These are phyloP conservation scores for Corylus americana DNA, from an alignment of 306 rosid species.

Conservation along the genomic window DNA sequence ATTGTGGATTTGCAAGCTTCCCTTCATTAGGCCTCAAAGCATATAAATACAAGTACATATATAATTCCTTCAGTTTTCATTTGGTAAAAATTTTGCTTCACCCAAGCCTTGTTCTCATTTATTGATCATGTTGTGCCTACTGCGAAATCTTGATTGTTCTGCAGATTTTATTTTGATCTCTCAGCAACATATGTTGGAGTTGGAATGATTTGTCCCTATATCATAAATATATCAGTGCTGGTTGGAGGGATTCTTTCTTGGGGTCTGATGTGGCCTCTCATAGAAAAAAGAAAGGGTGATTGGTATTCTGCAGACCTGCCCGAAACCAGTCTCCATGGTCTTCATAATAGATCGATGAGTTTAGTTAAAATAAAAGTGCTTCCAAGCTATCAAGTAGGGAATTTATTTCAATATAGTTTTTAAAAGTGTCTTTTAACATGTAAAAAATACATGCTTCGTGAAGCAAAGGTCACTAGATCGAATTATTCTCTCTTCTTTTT, in stretches of 20 bases:
- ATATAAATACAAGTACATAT: background rate
- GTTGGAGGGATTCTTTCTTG: constrained; percentile 23
- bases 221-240: constrained; percentile 10
- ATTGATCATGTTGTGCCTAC: background rate
- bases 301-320: background rate
- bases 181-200: constrained; percentile 10
- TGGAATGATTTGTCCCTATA: constrained; percentile 26
- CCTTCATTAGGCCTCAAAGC: constrained; percentile 11
- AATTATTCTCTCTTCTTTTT: too few species aligned
- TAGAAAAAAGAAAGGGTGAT: constrained; percentile 2
- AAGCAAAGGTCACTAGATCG: too few species aligned
- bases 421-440: too few species aligned
- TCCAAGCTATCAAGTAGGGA: too few species aligned
- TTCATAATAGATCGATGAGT: background rate
- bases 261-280: constrained; percentile 28
- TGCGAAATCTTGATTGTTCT: background rate
- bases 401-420: too few species aligned
- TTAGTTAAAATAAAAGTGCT: too few species aligned
- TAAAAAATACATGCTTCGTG: too few species aligned
- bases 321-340: background rate
- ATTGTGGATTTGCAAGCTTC: background rate
- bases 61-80: background rate
- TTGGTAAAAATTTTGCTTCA: background rate
- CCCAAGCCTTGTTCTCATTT: background rate
- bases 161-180: constrained; percentile 15